Base-by-base conservation (phyloP, 495 filamentous ascomycete genomes). In the Aspergillus cavernicola region DNA sequence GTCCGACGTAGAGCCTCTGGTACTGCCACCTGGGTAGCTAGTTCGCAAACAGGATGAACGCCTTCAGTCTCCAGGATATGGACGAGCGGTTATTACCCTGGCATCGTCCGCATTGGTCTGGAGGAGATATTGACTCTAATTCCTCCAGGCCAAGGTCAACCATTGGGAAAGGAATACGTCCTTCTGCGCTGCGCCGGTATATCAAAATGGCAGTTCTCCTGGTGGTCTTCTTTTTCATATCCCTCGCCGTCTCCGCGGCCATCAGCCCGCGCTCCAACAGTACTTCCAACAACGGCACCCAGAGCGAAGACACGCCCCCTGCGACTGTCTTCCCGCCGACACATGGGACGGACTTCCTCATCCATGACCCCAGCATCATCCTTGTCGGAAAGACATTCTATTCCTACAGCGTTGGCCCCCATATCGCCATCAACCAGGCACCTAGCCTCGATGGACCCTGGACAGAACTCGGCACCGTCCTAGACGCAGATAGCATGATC, bases 291-390 rank as follows among this genome's bases (percentile, higher is more conserved):
- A 33, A 31, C 6, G 42, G 15, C 22, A 45, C 28, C 13, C 29
- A 16, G 6, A 23, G 41, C 13, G 41, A 43, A 43, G 23, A 43
- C 15, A 19, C 26, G 11, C 28, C 20, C 2, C 23, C 42, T 13
- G 12, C 11, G 11, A 10, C 28, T 16, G 28, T 7, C 20, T 59
- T 46, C 39, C 66, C 73, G 15, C 53, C 65, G 6, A 53, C 71
- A 0, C 65, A 66, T 23, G 56, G 57, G 29, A 69, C 68, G 7
- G 59, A 69, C 13, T 67, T 73, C 15, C 52, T 60, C 32, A 72
- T 65, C 23, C 73, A 74, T 49, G 73, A 76, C 45, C 73, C 73
- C 9, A 74, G 59, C 26, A 72, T 76, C 29, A 48, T 76, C 41
- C 58, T 50, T 0, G 60, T 64, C 23, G 64, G 56, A 2, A 57